Base-by-base conservation (phyloP, 2,329 filamentous ascomycete genomes). In the Huntiella omanensis region DNA sequence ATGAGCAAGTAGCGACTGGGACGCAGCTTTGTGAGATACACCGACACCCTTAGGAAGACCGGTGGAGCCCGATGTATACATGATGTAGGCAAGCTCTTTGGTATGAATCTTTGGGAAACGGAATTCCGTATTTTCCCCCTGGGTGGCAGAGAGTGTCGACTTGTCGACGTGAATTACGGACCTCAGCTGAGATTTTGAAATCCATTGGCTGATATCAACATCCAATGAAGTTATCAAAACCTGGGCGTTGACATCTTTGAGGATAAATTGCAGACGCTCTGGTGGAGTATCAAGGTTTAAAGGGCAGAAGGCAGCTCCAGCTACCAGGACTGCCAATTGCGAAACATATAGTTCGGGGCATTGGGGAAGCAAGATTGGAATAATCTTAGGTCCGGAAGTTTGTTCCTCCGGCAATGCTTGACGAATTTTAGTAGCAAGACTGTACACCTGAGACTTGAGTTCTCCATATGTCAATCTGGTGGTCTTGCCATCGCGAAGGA, bases 11-110 rank as follows among this genome's bases (percentile, higher is more conserved):
- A 95, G 62, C 48, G 82, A 84, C 58, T 94, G 87, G 0, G 83
- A 81, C 5, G 72, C 85, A 12, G 87, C 83, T 22, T 68, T 63
- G 61, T 95, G 87, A 28, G 84, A 85, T 28, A 95, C 68, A 2
- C 73, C 72, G 17, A 95, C 87, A 1, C 86, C 87, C 64, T 95
- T 95, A 0, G 87, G 87, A 4, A 77, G 75, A 10, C 87, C 87
- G 0, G 86, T 94, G 4, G 84, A 92, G 3, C 86, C 86, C 40
- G 84, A 92, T 1, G 87, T 94, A 59, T 93, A 95, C 76, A 94
- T 86, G 49, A 94, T 74, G 64, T 95, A 95, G 17, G 87, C 85
- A 17, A 87, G 59, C 50, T 70, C 63, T 1, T 63, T 55, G 1
- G 61, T 22, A 10, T 36, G 8, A 5, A 33, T 45, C 33, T 7